These are phyloP conservation scores for Medicago ruthenica DNA, from an alignment of 306 rosid genomes.

Conservation along the genomic window DNA sequence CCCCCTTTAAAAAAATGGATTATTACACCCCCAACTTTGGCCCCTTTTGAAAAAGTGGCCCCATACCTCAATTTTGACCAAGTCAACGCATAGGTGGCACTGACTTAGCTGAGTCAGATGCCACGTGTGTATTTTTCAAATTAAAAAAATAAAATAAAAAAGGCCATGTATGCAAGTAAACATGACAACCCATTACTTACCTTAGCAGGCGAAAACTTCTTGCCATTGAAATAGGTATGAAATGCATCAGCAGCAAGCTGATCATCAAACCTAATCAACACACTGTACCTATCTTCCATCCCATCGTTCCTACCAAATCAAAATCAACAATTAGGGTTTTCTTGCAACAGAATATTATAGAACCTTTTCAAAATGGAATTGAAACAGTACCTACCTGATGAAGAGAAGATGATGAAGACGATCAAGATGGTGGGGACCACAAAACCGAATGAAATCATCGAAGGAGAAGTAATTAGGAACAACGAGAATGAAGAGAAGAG, in stretches of 20 bases:
- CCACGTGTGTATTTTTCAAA: no score
- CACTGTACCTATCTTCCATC: constrained; percentile 86
- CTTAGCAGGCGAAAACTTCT: constrained; percentile 78
- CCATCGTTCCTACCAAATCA: constrained; percentile 72
- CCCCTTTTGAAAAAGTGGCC: no score
- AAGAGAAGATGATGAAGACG: constrained; percentile 71
- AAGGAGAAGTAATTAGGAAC: constrained; percentile 85
- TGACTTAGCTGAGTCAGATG: no score
- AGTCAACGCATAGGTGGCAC: no score
- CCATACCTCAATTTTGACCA: no score
- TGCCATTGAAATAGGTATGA: constrained; percentile 68
- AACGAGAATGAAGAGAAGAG: constrained; percentile 73
- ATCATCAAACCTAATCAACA: constrained; percentile 62
- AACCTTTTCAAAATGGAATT: not conserved
- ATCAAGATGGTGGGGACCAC: constrained; percentile 68
- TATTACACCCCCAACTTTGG: no score
- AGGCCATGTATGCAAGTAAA: no score
- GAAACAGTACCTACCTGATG: constrained; percentile 73
- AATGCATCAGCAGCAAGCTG: constrained; percentile 62
- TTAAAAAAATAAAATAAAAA: no score
- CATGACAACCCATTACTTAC: constrained; percentile 52
- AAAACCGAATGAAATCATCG: constrained; percentile 76
- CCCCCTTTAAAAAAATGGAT: no score
- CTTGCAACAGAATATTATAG: no score
- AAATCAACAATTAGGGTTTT: not conserved